Conservation (phyloP, 1,284 basidiomycete genomes). For the Exsudoporus floridanus region DNA sequence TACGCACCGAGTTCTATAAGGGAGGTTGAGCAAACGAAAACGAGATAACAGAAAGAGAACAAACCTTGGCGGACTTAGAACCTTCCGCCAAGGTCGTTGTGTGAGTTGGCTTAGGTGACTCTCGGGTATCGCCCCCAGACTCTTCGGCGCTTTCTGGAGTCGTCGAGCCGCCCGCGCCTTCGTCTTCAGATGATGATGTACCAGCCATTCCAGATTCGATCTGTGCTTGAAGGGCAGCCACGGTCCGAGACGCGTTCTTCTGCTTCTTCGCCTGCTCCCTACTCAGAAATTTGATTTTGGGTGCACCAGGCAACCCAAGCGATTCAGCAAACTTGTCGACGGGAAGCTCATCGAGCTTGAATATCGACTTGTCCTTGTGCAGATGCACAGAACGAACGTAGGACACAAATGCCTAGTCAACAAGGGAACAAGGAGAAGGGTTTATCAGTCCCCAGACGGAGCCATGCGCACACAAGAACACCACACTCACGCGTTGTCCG, state of each 20-base stretch:
- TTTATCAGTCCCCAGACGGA: conserved; percentile 7
- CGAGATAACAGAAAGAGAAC: not conserved
- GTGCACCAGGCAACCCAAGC: conserved; percentile 90
- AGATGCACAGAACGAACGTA: conserved; percentile 93
- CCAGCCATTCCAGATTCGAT: conserved; percentile 36
- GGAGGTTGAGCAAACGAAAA: not conserved
- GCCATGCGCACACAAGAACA: not conserved
- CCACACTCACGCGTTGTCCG: conserved; percentile 75
- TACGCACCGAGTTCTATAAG: conserved; percentile 57
- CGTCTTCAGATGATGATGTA: conserved; percentile 27
- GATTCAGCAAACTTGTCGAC: conserved; percentile 85
- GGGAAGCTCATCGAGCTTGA: conserved; percentile 84
- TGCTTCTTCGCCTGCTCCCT: conserved; percentile 71
- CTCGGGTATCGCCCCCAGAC: conserved; percentile 17
- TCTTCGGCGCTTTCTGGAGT: conserved; percentile 28
- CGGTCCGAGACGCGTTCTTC: conserved; percentile 65
- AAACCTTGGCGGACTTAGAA: conserved; percentile 36
- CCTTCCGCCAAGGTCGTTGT: not conserved
- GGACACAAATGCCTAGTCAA: conserved; percentile 86
- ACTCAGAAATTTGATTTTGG: conserved; percentile 90
- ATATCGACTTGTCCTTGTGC: conserved; percentile 93
- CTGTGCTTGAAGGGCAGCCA: conserved; percentile 38
- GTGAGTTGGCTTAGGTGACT: not conserved
- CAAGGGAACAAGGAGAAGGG: not conserved
- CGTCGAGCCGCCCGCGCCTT: conserved; percentile 31